phyloP scores from a whole-genome alignment of 257 asterid species.

The Misopates orontium region DNA sequence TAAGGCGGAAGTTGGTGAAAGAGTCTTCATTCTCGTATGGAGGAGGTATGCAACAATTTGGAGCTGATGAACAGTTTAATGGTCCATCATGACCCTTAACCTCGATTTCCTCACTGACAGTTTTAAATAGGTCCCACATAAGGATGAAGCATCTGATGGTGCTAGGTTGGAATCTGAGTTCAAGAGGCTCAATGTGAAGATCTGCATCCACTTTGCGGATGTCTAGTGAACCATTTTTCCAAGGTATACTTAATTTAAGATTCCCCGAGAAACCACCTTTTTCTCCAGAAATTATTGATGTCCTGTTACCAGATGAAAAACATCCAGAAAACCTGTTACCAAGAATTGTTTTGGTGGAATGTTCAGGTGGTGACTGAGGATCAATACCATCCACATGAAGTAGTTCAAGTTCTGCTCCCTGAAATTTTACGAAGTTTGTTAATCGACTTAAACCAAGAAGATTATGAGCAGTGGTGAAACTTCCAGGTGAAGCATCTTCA shows the following conservation, averaged over 20 bases:
- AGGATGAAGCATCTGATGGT: constrained; percentile 56
- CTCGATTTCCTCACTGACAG: constrained; percentile 41
- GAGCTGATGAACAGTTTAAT: constrained; percentile 41
- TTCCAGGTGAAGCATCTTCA: constrained; percentile 57
- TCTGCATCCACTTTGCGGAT: constrained; percentile 83
- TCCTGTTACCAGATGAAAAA: constrained; percentile 48
- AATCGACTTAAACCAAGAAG: constrained; percentile 77
- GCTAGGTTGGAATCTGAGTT: constrained; percentile 72
- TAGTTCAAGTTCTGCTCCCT: constrained; percentile 82
- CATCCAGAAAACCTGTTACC: constrained; percentile 51
- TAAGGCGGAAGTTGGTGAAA: constrained; percentile 33
- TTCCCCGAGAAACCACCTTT: constrained; percentile 84
- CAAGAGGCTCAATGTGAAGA: constrained; percentile 74
- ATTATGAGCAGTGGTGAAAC: constrained; percentile 41
- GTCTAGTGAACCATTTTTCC: constrained; percentile 93
- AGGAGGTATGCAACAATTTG: constrained; percentile 43
- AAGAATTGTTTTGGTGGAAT: constrained; percentile 40
- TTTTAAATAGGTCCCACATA: constrained; percentile 66
- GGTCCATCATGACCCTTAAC: constrained; percentile 35
- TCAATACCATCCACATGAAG: constrained; percentile 57
- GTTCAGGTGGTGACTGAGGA: constrained; percentile 41
- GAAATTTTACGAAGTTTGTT: constrained; percentile 70
- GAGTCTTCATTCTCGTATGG: constrained; percentile 42
- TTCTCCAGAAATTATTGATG: constrained; percentile 66
- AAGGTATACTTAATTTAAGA: constrained; percentile 78